A percentile compares a stretch with the other conserved stretches of the same genome.
phyloP scores from a whole-genome alignment of 1,139 yeast species.

The Geotrichum phurueaensis region DNA sequence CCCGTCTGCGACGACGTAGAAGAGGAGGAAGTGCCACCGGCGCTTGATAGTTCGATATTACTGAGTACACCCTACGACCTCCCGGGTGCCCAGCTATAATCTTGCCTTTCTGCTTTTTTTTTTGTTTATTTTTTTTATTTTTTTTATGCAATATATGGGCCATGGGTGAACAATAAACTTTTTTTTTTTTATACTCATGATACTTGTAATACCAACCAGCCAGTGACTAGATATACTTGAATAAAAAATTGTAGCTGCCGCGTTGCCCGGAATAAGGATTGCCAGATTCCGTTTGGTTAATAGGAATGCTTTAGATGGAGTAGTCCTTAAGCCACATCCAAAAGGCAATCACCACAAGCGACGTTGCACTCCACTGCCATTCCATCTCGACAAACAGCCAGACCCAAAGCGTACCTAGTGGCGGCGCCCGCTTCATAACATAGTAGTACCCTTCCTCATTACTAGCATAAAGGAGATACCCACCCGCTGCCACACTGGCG shows the following conservation, averaged over 20 bases:
- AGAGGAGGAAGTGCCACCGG: not conserved
- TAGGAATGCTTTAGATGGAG: constrained; percentile 15
- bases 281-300: not conserved
- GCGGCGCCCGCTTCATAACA: constrained; percentile 39
- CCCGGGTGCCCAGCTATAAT: not conserved
- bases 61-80: not conserved
- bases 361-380: constrained; percentile 34
- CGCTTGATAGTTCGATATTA: not conserved
- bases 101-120: no score
- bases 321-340: constrained; percentile 33
- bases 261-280: not conserved
- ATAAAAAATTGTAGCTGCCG: not conserved
- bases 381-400: constrained; percentile 40
- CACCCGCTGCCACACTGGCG: constrained; percentile 31
- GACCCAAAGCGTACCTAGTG: constrained; percentile 39
- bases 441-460: constrained; percentile 38
- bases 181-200: not conserved
- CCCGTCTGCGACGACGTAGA: not conserved
- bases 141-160: not conserved
- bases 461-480: constrained; percentile 34
- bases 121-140: no score
- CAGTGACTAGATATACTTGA: not conserved
- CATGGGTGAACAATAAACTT: not conserved
- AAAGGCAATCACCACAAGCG: constrained; percentile 30
- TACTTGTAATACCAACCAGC: not conserved